Evolutionary conservation across 192 early-diverging fungal species (phyloP).

Genomic region (Mortierella antarctica): DNA sequence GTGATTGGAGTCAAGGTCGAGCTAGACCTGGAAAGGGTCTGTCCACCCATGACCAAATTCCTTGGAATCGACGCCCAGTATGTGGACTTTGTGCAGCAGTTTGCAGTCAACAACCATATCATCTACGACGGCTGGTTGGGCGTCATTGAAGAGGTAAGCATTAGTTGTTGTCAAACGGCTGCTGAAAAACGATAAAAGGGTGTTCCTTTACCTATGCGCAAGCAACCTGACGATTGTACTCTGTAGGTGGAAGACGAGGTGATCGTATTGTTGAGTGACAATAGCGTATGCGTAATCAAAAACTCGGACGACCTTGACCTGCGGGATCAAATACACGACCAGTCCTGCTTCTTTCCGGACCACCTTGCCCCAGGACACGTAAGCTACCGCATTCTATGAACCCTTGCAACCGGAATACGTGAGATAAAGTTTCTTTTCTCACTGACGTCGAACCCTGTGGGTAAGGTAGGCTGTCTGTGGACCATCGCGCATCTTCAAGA

Average conservation of each 20-base stretch:
- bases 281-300: slow-evolving; percentile 41
- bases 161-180: neutral
- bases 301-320: slow-evolving; percentile 48
- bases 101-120: slow-evolving; percentile 46
- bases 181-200: neutral
- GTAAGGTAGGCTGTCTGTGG: slow-evolving; percentile 26
- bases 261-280: slow-evolving; percentile 36
- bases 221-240: neutral
- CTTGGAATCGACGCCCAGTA: slow-evolving; percentile 48
- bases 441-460: neutral
- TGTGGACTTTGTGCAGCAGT: slow-evolving; percentile 50
- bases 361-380: slow-evolving; percentile 39
- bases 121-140: slow-evolving; percentile 56
- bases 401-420: neutral
- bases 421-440: neutral
- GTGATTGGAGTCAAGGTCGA: slow-evolving; percentile 50
- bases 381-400: neutral
- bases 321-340: slow-evolving; percentile 37
- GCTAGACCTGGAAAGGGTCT: slow-evolving; percentile 42
- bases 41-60: slow-evolving; percentile 39
- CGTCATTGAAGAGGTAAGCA: slow-evolving; percentile 48
- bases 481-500: slow-evolving; percentile 37
- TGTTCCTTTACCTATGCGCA: neutral
- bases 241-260: slow-evolving; percentile 53
- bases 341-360: slow-evolving; percentile 53